phyloP scores from a whole-genome alignment of 805 yeast genomes.

The Candida corydali region DNA sequence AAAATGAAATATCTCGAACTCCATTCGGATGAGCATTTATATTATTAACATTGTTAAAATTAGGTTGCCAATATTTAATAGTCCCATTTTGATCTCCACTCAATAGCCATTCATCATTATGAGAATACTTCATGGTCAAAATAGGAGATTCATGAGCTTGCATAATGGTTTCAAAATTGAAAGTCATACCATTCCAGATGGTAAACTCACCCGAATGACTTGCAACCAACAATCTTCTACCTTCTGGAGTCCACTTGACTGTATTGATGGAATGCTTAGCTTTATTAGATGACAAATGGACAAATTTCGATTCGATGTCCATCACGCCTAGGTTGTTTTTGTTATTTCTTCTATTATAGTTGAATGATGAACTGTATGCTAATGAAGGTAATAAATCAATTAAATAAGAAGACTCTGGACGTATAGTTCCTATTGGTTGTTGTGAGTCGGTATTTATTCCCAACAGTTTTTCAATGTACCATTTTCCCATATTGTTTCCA shows the following conservation, averaged over 20 bases:
- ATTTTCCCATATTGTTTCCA: slow-evolving; percentile 69
- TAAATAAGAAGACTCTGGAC: slow-evolving; percentile 68
- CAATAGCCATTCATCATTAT: slow-evolving; percentile 89
- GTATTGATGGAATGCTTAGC: slow-evolving; percentile 87
- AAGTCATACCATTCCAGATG: slow-evolving; percentile 92
- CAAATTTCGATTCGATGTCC: slow-evolving; percentile 75
- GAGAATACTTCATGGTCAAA: slow-evolving; percentile 73
- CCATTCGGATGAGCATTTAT: slow-evolving; percentile 72
- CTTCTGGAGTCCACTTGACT: slow-evolving; percentile 96
- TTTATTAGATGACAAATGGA: slow-evolving; percentile 87
- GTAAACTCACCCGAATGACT: slow-evolving; percentile 94
- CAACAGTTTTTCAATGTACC: slow-evolving; percentile 46
- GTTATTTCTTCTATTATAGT: slow-evolving; percentile 19
- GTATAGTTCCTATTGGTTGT: slow-evolving; percentile 46
- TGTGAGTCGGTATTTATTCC: slow-evolving; percentile 26
- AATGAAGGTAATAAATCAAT: slow-evolving; percentile 63
- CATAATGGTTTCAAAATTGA: slow-evolving; percentile 94
- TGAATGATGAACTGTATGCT: slow-evolving; percentile 43
- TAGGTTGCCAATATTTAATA: slow-evolving; percentile 96
- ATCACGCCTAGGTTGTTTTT: slow-evolving; percentile 43
- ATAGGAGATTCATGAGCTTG: slow-evolving; percentile 96
- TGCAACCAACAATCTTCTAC: slow-evolving; percentile 83
- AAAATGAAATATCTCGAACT: slow-evolving; percentile 80
- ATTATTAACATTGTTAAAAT: slow-evolving; percentile 91
- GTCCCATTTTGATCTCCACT: slow-evolving; percentile 92